phyloP scores from a whole-genome alignment of 2,329 filamentous ascomycete genomes.

The Biscogniauxia marginata region DNA sequence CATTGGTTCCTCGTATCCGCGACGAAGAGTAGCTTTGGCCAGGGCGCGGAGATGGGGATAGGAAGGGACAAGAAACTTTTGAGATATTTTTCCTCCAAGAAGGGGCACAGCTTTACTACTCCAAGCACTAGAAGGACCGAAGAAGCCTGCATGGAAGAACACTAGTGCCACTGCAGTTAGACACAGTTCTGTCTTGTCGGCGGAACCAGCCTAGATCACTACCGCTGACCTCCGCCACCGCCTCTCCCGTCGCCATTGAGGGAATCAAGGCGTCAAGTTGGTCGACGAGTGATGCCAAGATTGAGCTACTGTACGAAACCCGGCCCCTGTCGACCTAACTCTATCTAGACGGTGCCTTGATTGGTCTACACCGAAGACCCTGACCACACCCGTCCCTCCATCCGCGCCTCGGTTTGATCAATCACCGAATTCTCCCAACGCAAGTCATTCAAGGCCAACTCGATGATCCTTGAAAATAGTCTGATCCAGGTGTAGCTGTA shows the following conservation, averaged over 20 bases:
- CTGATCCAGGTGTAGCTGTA: conserved; percentile 6
- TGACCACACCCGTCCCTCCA: conserved; percentile 6
- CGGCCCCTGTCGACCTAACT: conserved; percentile 3
- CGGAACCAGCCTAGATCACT: background rate
- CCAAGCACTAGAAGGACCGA: conserved; percentile 36
- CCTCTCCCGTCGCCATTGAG: conserved; percentile 13
- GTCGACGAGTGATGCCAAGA: background rate
- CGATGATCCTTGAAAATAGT: conserved; percentile 16
- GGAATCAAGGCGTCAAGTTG: background rate
- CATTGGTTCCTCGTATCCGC: conserved; percentile 9
- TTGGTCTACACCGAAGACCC: conserved; percentile 16
- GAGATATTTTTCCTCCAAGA: conserved; percentile 1
- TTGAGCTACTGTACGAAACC: background rate
- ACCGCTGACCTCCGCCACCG: conserved; percentile 9
- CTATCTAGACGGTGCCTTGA: conserved; percentile 11
- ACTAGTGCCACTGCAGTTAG: conserved; percentile 14
- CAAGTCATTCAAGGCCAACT: conserved; percentile 7
- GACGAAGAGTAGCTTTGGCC: background rate
- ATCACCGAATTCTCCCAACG: conserved; percentile 22
- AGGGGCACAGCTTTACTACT: conserved; percentile 6
- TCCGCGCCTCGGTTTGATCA: conserved; percentile 25
- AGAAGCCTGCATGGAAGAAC: conserved; percentile 36
- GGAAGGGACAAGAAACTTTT: conserved; percentile 7
- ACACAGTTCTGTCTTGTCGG: background rate
- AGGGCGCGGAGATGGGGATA: conserved; percentile 1